These are phyloP conservation scores for Rhipidocladum racemiflorum DNA, from an alignment of 176 grass and related monocot species.

Conservation along the genomic window DNA sequence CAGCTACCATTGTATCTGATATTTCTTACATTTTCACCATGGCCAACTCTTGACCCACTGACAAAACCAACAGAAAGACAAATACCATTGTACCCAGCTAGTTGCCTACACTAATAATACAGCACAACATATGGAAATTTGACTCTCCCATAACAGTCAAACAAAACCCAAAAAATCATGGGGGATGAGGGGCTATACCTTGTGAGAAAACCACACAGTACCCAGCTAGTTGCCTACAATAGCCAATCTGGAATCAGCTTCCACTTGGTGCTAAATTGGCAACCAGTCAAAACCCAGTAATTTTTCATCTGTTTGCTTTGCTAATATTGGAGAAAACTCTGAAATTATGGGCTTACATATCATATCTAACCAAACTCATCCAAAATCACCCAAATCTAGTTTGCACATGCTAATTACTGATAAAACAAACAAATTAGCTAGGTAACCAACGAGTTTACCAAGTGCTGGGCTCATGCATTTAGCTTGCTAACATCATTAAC, in stretches of 20 bases:
- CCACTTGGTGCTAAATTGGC: neutral
- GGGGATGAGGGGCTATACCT: neutral
- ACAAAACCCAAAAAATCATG: neutral
- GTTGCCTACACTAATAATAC: neutral
- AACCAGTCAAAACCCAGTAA: neutral
- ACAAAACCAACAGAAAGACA: neutral
- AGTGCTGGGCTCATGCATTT: neutral
- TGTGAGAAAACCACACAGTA: neutral
- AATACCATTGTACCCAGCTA: no score
- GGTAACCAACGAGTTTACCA: neutral
- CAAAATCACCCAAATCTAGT: neutral
- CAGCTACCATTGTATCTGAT: neutral
- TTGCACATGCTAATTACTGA: neutral
- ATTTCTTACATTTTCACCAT: neutral
- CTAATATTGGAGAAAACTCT: neutral
- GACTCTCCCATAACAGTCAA: neutral
- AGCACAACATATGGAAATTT: neutral
- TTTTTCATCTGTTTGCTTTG: neutral
- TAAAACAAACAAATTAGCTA: constrained; percentile 1
- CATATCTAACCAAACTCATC: neutral
- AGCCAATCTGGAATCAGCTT: neutral
- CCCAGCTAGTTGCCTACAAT: neutral
- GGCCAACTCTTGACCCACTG: neutral
- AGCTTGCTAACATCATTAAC: neutral
- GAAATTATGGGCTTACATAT: neutral